Conservation (phyloP, 192 early-diverging fungal genomes). For the Piromyces finnis region DNA sequence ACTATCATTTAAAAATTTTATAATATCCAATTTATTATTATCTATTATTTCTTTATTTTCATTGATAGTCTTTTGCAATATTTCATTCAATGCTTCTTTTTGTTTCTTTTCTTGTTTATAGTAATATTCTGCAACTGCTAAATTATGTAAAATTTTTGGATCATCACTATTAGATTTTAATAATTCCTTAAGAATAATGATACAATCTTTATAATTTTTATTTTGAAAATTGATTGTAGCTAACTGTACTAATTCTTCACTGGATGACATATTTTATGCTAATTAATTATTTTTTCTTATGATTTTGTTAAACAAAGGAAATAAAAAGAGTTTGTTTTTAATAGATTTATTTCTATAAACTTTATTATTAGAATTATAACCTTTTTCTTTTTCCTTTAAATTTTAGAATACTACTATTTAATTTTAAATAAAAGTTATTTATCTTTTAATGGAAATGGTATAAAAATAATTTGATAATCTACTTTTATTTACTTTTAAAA, state of each 20-base stretch:
- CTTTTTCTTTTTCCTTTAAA: too few relatives aligned
- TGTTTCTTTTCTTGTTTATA: background rate
- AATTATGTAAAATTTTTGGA: background rate
- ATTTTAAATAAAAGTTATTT: too few relatives aligned
- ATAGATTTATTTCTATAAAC: too few relatives aligned
- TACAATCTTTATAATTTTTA: background rate
- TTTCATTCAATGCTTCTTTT: background rate
- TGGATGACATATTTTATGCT: background rate
- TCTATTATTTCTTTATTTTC: background rate
- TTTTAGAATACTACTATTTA: too few relatives aligned
- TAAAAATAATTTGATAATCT: too few relatives aligned
- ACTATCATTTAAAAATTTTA: background rate
- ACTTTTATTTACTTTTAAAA: too few relatives aligned
- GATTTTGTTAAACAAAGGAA: too few relatives aligned
- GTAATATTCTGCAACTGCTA: background rate
- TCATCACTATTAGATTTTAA: background rate
- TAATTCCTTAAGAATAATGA: background rate
- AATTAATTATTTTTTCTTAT: too few relatives aligned
- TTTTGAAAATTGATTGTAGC: background rate
- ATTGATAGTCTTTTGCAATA: background rate
- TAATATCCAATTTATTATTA: background rate
- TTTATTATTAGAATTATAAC: too few relatives aligned
- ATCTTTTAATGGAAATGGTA: too few relatives aligned
- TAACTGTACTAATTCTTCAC: background rate
- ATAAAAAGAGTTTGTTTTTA: too few relatives aligned